Evolutionary conservation across 1,139 yeast species (phyloP), one percentile per base, ranked within the genome.

Genomic region (Zygoascus meyerae): DNA sequence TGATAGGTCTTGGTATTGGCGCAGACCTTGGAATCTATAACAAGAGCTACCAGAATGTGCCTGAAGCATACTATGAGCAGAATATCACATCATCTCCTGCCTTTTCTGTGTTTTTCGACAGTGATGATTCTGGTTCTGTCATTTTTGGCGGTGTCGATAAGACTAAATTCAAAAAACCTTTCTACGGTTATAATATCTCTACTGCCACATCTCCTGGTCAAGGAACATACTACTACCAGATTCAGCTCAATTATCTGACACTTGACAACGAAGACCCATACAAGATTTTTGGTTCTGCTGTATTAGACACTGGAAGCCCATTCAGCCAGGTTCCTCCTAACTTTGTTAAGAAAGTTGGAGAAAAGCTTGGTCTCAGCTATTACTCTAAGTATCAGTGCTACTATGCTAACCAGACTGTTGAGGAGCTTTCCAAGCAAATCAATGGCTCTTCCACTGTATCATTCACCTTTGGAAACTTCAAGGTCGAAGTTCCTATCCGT

Each of bases 21-120:
- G 62, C 66, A 11, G 47, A 55, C 38, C 47, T 56, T 16, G 49
- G 55, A 14, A 50, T 50, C 34, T 46, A 53, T 34, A 50, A 51
- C 30, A 43, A 50, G 41, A 48, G 51, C 26, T 81, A 82, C 61
- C 68, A 72, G 38, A 81, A 81, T 60, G 70, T 83, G 44, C 95
- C 95, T 3, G 56, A 72, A 48, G 78, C 78, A 49, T 67, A 86
- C 67, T 75, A 69, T 34, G 56, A 65, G 34, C 67, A 72, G 48
- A 86, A 85, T 0, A 54, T 73, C 16, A 83, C 81, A 49, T 55
- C 72, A 12, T 73, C 74, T 46, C 69, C 68, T 18, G 77, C 78
- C 1, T 85, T 81, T 59, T 81, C 84, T 1, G 62, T 81, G 34
- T 55, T 48, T 38, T 50, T 63, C 33, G 57, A 55, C 36, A 54